phyloP scores from a whole-genome alignment of 1,284 basidiomycete genomes.

The Inonotus hispidus region DNA sequence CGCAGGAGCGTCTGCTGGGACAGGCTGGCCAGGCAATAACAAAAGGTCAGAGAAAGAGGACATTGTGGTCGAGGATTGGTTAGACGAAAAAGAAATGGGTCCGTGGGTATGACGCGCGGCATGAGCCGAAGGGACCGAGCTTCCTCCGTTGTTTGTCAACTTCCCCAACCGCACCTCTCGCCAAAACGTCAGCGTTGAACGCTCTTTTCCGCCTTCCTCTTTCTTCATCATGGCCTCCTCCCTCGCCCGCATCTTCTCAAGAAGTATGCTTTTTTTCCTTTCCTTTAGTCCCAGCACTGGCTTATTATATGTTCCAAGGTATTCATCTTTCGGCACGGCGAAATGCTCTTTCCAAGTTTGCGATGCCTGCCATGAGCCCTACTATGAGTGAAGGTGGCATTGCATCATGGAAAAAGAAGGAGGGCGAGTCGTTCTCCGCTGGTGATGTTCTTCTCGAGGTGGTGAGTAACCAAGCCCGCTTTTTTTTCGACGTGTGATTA shows the following conservation, averaged over 20 bases:
- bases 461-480: conserved; percentile 42
- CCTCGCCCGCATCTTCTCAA: conserved; percentile 61
- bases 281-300: neutral
- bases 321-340: conserved; percentile 77
- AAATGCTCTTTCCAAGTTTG: conserved; percentile 82
- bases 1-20: conserved; percentile 53
- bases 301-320: conserved; percentile 39
- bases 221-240: conserved; percentile 48
- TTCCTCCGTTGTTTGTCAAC: neutral
- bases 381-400: conserved; percentile 99
- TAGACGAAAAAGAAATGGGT: neutral
- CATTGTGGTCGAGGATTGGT: conserved; percentile 22
- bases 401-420: conserved; percentile 94
- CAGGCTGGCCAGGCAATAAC: conserved; percentile 80
- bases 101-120: neutral
- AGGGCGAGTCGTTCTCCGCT: conserved; percentile 84
- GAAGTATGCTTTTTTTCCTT: conserved; percentile 45
- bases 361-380: conserved; percentile 99
- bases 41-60: conserved; percentile 35
- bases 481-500: conserved; percentile 7
- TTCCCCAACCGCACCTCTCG: conserved; percentile 7
- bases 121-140: neutral
- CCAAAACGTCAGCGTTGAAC: conserved; percentile 8
- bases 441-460: conserved; percentile 96
- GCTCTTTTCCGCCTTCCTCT: conserved; percentile 7